Evolutionary conservation across 371 early-diverging fungal species (phyloP).

Genomic region (Mortierella sp.): DNA sequence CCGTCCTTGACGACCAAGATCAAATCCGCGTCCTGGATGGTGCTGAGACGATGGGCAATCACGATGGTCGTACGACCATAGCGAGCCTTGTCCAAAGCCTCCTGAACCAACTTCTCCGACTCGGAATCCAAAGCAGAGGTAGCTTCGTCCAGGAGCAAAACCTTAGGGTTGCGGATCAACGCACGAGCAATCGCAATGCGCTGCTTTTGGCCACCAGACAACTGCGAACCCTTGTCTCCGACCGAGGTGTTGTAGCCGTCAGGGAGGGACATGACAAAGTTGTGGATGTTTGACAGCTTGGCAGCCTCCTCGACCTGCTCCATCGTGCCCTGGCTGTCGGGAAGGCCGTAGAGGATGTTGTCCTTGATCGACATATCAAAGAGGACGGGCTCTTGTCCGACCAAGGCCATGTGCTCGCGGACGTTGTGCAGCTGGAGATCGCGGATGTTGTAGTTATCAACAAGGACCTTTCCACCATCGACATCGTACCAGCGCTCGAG

Average conservation of each 20-base stretch:
- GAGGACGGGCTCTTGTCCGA: slow-evolving; percentile 91
- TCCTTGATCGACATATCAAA: slow-evolving; percentile 88
- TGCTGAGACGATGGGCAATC: slow-evolving; percentile 81
- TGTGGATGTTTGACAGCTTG: slow-evolving; percentile 82
- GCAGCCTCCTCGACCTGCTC: slow-evolving; percentile 75
- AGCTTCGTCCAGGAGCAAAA: slow-evolving; percentile 96
- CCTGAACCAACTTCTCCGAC: slow-evolving; percentile 91
- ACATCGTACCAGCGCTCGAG: slow-evolving; percentile 86
- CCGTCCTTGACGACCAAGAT: slow-evolving; percentile 85
- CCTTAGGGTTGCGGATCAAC: slow-evolving; percentile 84
- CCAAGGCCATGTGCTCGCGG: slow-evolving; percentile 82
- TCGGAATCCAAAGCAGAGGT: slow-evolving; percentile 94
- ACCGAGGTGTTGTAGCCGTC: slow-evolving; percentile 85
- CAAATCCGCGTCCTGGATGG: slow-evolving; percentile 81
- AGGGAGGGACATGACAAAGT: slow-evolving; percentile 77
- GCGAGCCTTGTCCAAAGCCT: slow-evolving; percentile 83
- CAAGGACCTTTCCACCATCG: slow-evolving; percentile 58
- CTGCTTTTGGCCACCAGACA: slow-evolving; percentile 82
- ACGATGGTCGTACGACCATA: slow-evolving; percentile 77
- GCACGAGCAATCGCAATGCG: slow-evolving; percentile 81
- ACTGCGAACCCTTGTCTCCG: slow-evolving; percentile 80
- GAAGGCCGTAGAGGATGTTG: slow-evolving; percentile 81
- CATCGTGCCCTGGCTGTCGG: slow-evolving; percentile 57
- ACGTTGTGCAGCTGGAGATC: slow-evolving; percentile 72
- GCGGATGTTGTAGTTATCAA: slow-evolving; percentile 74